phyloP scores from a whole-genome alignment of 805 yeast species.

The Torulaspora gathmanii region DNA sequence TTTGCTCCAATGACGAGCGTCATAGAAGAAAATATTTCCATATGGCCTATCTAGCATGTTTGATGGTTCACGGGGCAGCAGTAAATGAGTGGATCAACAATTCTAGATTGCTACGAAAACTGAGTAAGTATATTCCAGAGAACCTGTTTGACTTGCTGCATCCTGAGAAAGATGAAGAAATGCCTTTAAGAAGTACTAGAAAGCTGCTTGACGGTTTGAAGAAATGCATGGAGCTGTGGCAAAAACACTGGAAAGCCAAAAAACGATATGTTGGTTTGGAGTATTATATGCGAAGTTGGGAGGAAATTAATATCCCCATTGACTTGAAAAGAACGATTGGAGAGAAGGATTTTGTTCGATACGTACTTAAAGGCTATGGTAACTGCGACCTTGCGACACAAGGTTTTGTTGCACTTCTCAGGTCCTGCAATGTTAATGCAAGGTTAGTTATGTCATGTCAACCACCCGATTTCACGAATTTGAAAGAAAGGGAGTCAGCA shows the following conservation, averaged over 20 bases:
- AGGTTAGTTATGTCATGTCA: constrained; percentile 80
- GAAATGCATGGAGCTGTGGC: constrained; percentile 61
- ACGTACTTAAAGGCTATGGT: constrained; percentile 51
- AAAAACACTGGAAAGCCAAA: constrained; percentile 47
- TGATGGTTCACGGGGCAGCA: constrained; percentile 61
- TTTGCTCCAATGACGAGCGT: constrained; percentile 54
- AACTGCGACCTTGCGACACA: constrained; percentile 77
- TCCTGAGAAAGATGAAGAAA: constrained; percentile 40
- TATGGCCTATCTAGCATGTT: constrained; percentile 49
- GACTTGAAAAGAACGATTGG: constrained; percentile 30
- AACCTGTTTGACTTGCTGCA: constrained; percentile 44
- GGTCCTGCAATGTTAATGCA: constrained; percentile 67
- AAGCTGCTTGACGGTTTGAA: constrained; percentile 73
- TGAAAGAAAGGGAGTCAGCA: constrained; percentile 12
- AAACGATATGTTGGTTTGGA: constrained; percentile 30
- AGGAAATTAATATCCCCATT: constrained; percentile 35
- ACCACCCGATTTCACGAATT: constrained; percentile 75
- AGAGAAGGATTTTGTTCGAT: constrained; percentile 41
- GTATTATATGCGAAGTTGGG: constrained; percentile 45
- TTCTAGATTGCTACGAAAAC: constrained; percentile 35
- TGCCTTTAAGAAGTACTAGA: constrained; percentile 48
- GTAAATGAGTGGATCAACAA: constrained; percentile 75
- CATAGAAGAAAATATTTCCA: constrained; percentile 51
- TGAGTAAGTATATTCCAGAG: constrained; percentile 48
- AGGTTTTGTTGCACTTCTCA: constrained; percentile 72